A percentile compares a stretch with the other conserved stretches of the same genome.
phyloP scores from a whole-genome alignment of 2,329 filamentous ascomycete species.

The Zymoseptoria brevis region DNA sequence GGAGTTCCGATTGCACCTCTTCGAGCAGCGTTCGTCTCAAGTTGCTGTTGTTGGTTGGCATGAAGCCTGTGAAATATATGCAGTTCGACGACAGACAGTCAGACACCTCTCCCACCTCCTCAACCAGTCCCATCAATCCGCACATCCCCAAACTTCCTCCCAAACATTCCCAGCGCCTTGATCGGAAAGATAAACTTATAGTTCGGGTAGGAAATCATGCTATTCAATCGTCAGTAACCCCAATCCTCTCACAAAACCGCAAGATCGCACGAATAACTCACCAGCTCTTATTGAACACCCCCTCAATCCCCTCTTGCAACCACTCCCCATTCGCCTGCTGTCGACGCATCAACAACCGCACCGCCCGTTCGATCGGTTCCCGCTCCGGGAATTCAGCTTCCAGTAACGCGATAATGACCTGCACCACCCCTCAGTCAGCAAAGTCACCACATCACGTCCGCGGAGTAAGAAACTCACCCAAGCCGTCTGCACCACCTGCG shows the following conservation, averaged over 20 bases:
- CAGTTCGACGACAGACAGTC: too few species aligned
- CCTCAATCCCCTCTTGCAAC: constrained; percentile 91
- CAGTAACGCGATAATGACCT: constrained; percentile 58
- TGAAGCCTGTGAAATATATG: too few species aligned
- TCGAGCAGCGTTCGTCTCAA: not conserved
- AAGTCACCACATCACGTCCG: constrained; percentile 32
- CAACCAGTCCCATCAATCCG: constrained; percentile 8
- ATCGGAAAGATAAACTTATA: constrained; percentile 97
- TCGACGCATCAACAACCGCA: constrained; percentile 73
- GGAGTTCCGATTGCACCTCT: not conserved
- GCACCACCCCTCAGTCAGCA: constrained; percentile 47
- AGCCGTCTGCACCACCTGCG: constrained; percentile 88
- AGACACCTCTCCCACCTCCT: constrained; percentile 7
- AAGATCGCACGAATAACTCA: constrained; percentile 32
- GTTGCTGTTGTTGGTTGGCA: not conserved
- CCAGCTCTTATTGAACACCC: constrained; percentile 98
- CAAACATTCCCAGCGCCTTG: constrained; percentile 88
- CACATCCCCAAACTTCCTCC: constrained; percentile 60
- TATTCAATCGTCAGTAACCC: constrained; percentile 27
- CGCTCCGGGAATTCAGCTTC: constrained; percentile 73
- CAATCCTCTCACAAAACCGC: not conserved
- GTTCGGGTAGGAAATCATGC: constrained; percentile 98
- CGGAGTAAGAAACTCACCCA: constrained; percentile 57
- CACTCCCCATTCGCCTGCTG: constrained; percentile 89
- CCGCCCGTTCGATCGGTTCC: constrained; percentile 62